A percentile compares a stretch with the other conserved stretches of the same genome.
Evolutionary conservation across 2,329 filamentous ascomycete species (phyloP).

Genomic region (Pseudohalonectria lignicola): DNA sequence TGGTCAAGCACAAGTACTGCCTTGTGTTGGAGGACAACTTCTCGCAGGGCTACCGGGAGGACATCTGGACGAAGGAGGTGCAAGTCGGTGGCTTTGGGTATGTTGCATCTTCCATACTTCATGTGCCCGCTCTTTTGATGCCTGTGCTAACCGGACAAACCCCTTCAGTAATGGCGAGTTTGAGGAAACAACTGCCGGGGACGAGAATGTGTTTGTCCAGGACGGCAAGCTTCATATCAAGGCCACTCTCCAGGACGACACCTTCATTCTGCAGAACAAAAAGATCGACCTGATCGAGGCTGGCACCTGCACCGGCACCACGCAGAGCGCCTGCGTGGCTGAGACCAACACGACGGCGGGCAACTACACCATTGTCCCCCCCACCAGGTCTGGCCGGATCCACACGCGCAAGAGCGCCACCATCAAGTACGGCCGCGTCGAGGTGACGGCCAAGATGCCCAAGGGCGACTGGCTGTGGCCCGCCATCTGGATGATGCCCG

Average conservation of each 20-base stretch:
- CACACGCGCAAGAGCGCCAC: conserved; percentile 58
- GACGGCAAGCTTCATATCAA: conserved; percentile 62
- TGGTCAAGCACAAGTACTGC: conserved; percentile 67
- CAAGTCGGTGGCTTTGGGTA: conserved; percentile 69
- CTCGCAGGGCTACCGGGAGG: conserved; percentile 41
- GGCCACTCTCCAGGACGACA: conserved; percentile 63
- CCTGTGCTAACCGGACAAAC: neutral
- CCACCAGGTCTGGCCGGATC: conserved; percentile 67
- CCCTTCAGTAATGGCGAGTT: conserved; percentile 64
- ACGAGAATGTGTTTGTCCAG: conserved; percentile 66
- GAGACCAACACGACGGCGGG: conserved; percentile 59
- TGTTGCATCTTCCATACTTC: no score
- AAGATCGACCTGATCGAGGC: conserved; percentile 56
- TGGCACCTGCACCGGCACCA: conserved; percentile 55
- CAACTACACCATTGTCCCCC: conserved; percentile 67
- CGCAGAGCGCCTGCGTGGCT: conserved; percentile 52
- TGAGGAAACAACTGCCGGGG: conserved; percentile 58
- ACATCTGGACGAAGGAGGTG: conserved; percentile 64
- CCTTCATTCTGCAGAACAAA: conserved; percentile 53
- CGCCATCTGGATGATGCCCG: conserved; percentile 84
- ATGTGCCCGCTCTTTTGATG: neutral
- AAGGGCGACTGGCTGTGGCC: conserved; percentile 82
- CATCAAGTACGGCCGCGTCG: conserved; percentile 73
- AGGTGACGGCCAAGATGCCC: conserved; percentile 68
- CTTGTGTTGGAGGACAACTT: conserved; percentile 58